Evolutionary conservation across 2,329 filamentous ascomycete genomes (phyloP), one percentile per base, ranked within the genome.

Genomic region (Colletotrichum tamarilloi): DNA sequence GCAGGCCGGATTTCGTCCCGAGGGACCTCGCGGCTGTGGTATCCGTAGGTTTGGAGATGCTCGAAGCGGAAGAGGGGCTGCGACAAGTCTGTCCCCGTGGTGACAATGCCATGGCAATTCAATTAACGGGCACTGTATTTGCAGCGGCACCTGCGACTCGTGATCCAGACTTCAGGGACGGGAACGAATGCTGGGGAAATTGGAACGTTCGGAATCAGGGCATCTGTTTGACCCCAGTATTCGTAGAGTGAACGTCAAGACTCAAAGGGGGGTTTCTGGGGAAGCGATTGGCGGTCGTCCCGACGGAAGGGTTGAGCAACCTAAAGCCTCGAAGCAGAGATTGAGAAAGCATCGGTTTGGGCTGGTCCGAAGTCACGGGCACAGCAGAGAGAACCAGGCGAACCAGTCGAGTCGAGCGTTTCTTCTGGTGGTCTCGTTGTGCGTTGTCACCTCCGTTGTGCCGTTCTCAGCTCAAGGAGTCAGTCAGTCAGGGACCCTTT

Each of bases 251-350:
- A 46, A 24, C n/a, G 12, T 42, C 59, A 30, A n/a, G 52, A 28
- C 16, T 42, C 59, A 30, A n/a, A 58, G 19, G 42, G 42, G 52
- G 28, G 24, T 35, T 72, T 68, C 59, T 57, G 57, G 58, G 62
- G 72, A 68, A 63, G 57, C 68, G 57, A 69, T 73, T 69, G 62
- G 71, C 67, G 71, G 69, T 68, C 65, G 69, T 68, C 52, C 69
- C 69, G 69, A 72, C 59, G 69, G 65, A 59, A 32, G 32, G 69
- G 58, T 46, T 58, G 32, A 64, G 62, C 38, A 42, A 32, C 30
- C 30, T 32, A 32, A 32, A 42, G 38, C 38, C 38, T 5, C 53
- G 49, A 35, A 26, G 62, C 14, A 9, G 35, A 16, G 38, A 42
- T 42, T 42, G 38, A 42, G 14, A 42, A 32, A 52, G 16, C 5